A percentile compares a stretch with the other conserved stretches of the same genome.
These are phyloP conservation scores for Cercospora berteroae DNA, from an alignment of 2,329 filamentous ascomycete species.

Conservation along the genomic window DNA sequence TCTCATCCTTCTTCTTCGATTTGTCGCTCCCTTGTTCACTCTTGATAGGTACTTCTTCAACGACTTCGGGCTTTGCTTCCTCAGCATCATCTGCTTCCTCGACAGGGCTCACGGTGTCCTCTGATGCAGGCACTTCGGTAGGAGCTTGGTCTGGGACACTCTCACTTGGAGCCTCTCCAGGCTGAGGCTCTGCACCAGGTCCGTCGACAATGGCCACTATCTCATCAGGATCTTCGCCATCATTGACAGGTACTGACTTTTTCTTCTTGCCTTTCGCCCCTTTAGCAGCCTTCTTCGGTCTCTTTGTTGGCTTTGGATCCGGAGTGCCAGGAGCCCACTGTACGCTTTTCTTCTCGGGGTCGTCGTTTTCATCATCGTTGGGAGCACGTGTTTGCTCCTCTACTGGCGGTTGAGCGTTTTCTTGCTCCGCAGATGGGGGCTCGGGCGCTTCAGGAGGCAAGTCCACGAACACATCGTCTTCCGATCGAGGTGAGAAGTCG, in stretches of 20 bases:
- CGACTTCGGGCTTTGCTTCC: background rate
- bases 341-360: slow-evolving; percentile 30
- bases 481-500: background rate
- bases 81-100: background rate
- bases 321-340: slow-evolving; percentile 33
- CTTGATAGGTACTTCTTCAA: background rate
- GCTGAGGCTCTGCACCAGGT: slow-evolving; percentile 4
- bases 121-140: background rate
- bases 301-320: slow-evolving; percentile 28
- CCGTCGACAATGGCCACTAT: slow-evolving; percentile 29
- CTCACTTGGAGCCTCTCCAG: slow-evolving; percentile 9
- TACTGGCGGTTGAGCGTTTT: background rate
- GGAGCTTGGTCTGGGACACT: slow-evolving; percentile 3
- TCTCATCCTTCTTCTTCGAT: slow-evolving; percentile 7
- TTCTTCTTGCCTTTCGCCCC: slow-evolving; percentile 28
- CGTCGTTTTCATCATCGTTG: slow-evolving; percentile 18
- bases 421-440: background rate
- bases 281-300: slow-evolving; percentile 30
- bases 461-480: background rate
- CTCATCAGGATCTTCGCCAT: slow-evolving; percentile 25
- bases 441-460: slow-evolving; percentile 14
- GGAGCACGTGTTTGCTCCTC: background rate
- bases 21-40: background rate
- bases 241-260: slow-evolving; percentile 20
- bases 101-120: background rate